Evolutionary conservation across 352 stramenopile genomes (phyloP), one percentile per base, ranked within the genome.

Genomic region (Globisporangium recalcitrans): DNA sequence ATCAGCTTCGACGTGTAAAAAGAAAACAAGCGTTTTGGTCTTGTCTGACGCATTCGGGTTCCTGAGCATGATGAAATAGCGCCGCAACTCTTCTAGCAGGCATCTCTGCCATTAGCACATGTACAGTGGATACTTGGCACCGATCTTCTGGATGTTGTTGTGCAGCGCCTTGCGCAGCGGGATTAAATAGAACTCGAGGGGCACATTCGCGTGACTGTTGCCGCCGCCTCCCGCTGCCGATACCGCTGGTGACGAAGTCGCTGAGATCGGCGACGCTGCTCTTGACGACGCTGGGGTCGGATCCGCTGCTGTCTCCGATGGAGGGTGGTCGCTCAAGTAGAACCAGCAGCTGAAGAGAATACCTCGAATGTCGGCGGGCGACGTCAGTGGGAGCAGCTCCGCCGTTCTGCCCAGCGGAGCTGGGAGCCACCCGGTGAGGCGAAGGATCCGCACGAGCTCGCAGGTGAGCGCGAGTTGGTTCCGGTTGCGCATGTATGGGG

Each of bases 281-380:
- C 74, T 69, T 0, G 74, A 83, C 26, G 77, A 79, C 3, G 71
- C 71, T 6, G 77, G 77, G 21, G 77, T 83, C 0, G 71, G 66
- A 0, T 65, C 76, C 19, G 68, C 57, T 0, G 71, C 66, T 21
- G 68, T 75, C 3, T 70, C 71, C 1, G 58, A 69, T 7, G 85
- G 85, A 8, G 85, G 83, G 29, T 91, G 78, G 52, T 94, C 84
- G 1, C 78, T 77, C 47, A 94, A 73, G 63, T 87, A 94, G 60
- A 89, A 90, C 85, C 85, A 94, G 62, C 82, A 90, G 65, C 80
- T 88, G 36, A 91, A 90, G 40, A 94, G 75, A 58, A 94, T 90
- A 0, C 69, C 70, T 24, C 85, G 83, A 38, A 93, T 88, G 44
- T 94, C 85, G 7, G 72, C 72, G 0, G 85, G 78, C 13, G 77